phyloP scores from a whole-genome alignment of 345 rosid species.

The Anacardium occidentale region DNA sequence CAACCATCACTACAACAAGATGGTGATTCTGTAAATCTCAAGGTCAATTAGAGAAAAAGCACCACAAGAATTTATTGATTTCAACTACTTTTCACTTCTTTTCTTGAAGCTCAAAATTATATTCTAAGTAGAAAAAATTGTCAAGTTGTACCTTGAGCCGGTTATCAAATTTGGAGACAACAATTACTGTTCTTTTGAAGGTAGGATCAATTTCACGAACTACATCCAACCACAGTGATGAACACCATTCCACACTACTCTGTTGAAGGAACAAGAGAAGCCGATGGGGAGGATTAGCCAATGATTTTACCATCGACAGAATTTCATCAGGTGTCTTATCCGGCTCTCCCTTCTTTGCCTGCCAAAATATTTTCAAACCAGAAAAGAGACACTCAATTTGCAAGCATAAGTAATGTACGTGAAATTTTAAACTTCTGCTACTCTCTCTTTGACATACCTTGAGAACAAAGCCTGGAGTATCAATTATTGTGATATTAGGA shows the following conservation, averaged over 20 bases:
- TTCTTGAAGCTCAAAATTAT: not conserved
- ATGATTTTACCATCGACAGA: conserved; percentile 84
- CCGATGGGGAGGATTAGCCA: conserved; percentile 95
- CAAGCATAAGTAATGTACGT: not conserved
- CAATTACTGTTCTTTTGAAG: conserved; percentile 77
- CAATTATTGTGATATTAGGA: conserved; percentile 92
- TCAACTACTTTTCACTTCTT: not conserved
- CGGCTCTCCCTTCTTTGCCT: conserved; percentile 99
- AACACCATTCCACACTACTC: conserved; percentile 98
- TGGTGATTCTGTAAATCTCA: not conserved
- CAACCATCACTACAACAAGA: not conserved
- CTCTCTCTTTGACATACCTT: conserved; percentile 45
- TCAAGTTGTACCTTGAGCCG: conserved; percentile 70
- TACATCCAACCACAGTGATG: conserved; percentile 91
- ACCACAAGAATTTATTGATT: not conserved
- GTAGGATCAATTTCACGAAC: conserved; percentile 90
- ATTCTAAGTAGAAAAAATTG: not conserved
- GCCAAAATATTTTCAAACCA: conserved; percentile 15
- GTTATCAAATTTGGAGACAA: conserved; percentile 96
- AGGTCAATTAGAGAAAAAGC: not conserved
- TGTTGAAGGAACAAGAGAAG: conserved; percentile 91
- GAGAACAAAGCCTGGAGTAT: conserved; percentile 97
- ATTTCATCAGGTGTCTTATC: conserved; percentile 90
- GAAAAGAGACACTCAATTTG: not conserved
- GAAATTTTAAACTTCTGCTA: not conserved